Evolutionary conservation across 176 grass and related monocot species (phyloP).

Genomic region (Triticum urartu): DNA sequence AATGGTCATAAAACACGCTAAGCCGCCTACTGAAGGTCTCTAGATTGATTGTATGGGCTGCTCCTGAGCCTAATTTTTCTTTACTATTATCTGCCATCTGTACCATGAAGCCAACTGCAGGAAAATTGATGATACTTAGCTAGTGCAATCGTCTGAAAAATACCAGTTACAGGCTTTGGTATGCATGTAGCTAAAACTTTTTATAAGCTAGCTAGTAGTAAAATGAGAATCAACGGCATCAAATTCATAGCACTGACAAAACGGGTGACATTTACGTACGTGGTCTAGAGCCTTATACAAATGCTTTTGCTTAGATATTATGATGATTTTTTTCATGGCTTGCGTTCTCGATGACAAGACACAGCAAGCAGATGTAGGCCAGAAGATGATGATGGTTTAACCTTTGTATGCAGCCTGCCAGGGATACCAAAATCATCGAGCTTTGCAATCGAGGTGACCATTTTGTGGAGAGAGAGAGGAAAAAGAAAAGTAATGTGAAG

Average conservation of each 20-base stretch:
- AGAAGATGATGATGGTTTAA: too few relatives aligned
- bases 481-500: too few relatives aligned
- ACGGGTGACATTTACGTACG: background rate
- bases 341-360: background rate
- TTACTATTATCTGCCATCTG: slow-evolving; percentile 55
- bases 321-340: slow-evolving; percentile 17
- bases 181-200: too few relatives aligned
- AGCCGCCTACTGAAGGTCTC: too few relatives aligned
- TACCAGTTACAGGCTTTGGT: too few relatives aligned
- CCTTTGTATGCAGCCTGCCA: too few relatives aligned
- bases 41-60: too few relatives aligned
- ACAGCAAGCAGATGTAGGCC: background rate
- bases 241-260: background rate
- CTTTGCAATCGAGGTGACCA: too few relatives aligned
- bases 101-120: slow-evolving; percentile 26
- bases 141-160: background rate
- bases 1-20: too few relatives aligned
- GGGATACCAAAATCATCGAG: too few relatives aligned
- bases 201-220: too few relatives aligned
- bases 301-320: background rate
- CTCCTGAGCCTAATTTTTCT: slow-evolving; percentile 18
- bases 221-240: too few relatives aligned
- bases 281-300: background rate
- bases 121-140: slow-evolving; percentile 21
- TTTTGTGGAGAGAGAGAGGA: background rate